These are phyloP conservation scores for Cordyceps fumosorosea DNA, from an alignment of 2,329 filamentous ascomycete species.

Conservation along the genomic window DNA sequence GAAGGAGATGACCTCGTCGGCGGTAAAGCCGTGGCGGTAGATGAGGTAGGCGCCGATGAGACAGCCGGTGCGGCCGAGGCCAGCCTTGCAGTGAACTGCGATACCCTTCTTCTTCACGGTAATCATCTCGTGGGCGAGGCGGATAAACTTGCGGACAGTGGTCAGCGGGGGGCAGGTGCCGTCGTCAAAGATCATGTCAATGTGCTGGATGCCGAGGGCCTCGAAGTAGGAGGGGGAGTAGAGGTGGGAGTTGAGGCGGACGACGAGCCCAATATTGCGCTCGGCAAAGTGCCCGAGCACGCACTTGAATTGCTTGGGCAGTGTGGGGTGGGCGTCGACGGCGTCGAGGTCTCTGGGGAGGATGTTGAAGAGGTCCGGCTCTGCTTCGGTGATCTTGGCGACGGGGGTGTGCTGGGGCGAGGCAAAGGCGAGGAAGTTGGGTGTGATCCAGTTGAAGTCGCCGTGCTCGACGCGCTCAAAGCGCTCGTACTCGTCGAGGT, in stretches of 20 bases:
- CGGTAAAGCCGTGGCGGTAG: constrained; percentile 94
- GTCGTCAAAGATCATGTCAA: constrained; percentile 99
- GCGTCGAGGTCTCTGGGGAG: constrained; percentile 72
- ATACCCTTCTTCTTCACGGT: constrained; percentile 86
- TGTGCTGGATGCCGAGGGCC: constrained; percentile 85
- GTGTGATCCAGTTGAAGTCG: constrained; percentile 99
- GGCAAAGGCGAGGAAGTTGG: constrained; percentile 90
- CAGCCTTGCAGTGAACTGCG: constrained; percentile 97
- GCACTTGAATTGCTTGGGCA: constrained; percentile 91
- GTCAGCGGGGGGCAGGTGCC: constrained; percentile 87
- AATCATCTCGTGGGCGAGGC: constrained; percentile 90
- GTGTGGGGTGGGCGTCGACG: constrained; percentile 60
- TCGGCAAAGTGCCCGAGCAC: constrained; percentile 84
- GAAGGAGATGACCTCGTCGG: constrained; percentile 93
- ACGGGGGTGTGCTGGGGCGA: constrained; percentile 82
- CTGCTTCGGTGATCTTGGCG: constrained; percentile 57
- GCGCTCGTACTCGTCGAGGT: constrained; percentile 92
- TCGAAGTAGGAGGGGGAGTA: constrained; percentile 98
- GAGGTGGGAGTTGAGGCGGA: constrained; percentile 88
- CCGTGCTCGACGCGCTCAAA: constrained; percentile 96
- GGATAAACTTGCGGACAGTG: constrained; percentile 92
- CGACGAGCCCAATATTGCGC: constrained; percentile 84
- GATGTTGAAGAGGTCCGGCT: constrained; percentile 65
- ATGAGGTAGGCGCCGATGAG: constrained; percentile 96
- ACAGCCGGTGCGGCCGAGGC: constrained; percentile 89